Conservation (phyloP, 441 rosid species). For the Populus hybrid region DNA sequence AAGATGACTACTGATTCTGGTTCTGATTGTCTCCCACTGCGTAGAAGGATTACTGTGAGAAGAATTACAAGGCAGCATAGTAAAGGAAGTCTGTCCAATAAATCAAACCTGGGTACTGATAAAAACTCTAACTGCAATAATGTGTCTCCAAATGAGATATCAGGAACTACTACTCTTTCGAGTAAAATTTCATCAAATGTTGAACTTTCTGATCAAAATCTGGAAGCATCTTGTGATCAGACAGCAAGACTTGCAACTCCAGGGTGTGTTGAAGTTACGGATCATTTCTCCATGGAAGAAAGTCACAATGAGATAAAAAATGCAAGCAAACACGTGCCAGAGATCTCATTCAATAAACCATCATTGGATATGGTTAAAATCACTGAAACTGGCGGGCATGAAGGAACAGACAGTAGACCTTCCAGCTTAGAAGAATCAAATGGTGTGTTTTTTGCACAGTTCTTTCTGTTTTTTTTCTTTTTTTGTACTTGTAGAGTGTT, state of each 20-base stretch:
- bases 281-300: constrained; percentile 25
- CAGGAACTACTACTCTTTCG: constrained; percentile 19
- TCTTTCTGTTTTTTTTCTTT: neutral
- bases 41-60: constrained; percentile 13
- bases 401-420: constrained; percentile 19
- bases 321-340: constrained; percentile 16
- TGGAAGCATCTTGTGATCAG: constrained; percentile 22
- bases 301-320: constrained; percentile 24
- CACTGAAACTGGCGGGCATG: constrained; percentile 13
- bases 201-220: constrained; percentile 24
- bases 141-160: constrained; percentile 14
- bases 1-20: constrained; percentile 19
- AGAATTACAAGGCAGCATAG: constrained; percentile 21
- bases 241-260: constrained; percentile 23
- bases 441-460: constrained; percentile 35
- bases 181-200: neutral
- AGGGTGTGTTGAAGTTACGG: constrained; percentile 23
- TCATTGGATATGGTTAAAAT: constrained; percentile 6
- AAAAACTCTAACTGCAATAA: constrained; percentile 22
- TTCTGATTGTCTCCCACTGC: constrained; percentile 28
- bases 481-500: constrained; percentile 3
- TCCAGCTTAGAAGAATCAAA: constrained; percentile 26
- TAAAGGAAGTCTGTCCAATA: neutral
- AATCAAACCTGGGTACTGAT: constrained; percentile 24
- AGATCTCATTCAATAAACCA: neutral